Evolutionary conservation across 495 filamentous ascomycete genomes (phyloP).

Genomic region (Pseudevernia furfuracea): DNA sequence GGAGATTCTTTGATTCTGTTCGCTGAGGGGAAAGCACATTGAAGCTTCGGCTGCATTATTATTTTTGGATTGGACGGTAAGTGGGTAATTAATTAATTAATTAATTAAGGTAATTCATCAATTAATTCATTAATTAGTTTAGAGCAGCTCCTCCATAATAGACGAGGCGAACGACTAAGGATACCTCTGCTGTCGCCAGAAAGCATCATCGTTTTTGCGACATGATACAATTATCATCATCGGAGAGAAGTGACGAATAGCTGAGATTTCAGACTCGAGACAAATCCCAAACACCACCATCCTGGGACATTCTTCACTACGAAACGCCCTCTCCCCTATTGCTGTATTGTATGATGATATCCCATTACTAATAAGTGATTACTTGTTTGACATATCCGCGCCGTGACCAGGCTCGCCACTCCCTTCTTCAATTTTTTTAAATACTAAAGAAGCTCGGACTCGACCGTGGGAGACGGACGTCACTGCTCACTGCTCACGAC

Average conservation of each 20-base stretch:
- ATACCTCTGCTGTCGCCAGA: not conserved
- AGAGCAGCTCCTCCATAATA: not conserved
- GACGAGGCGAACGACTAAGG: not conserved
- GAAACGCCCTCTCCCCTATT: too few relatives aligned
- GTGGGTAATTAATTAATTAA: too few relatives aligned
- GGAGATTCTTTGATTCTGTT: constrained; percentile 3
- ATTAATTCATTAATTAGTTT: too few relatives aligned
- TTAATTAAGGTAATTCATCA: too few relatives aligned
- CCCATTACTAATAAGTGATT: not conserved
- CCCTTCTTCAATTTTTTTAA: not conserved
- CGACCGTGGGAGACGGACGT: not conserved
- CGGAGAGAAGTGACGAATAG: not conserved
- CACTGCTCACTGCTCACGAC: not conserved
- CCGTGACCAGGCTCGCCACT: not conserved
- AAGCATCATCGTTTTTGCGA: not conserved
- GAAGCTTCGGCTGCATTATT: not conserved
- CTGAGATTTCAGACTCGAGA: not conserved
- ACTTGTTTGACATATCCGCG: not conserved
- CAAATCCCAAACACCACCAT: not conserved
- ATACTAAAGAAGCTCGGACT: not conserved
- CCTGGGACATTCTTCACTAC: not conserved
- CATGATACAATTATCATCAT: too few relatives aligned
- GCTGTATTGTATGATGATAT: not conserved
- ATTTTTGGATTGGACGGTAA: too few relatives aligned
- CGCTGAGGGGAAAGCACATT: not conserved